Evolutionary conservation across 2,329 filamentous ascomycete genomes (phyloP).

Genomic region (Aureobasidium sp.): DNA sequence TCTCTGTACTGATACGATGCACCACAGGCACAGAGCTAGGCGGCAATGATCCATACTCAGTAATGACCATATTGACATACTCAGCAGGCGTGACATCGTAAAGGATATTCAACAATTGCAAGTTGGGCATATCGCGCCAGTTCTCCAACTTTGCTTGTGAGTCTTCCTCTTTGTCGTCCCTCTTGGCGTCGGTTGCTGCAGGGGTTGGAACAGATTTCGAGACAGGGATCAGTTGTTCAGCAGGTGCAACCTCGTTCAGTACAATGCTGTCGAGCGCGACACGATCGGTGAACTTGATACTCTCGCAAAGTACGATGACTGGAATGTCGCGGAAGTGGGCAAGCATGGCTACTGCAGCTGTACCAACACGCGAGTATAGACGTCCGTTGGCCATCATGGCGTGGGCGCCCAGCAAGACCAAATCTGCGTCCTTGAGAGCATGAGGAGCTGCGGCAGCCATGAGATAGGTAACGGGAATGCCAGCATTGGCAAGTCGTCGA

Average conservation of each 20-base stretch:
- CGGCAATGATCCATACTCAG: constrained; percentile 88
- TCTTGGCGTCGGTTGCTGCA: constrained; percentile 14
- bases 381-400: constrained; percentile 97
- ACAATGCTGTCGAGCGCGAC: constrained; percentile 94
- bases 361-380: constrained; percentile 89
- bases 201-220: background rate
- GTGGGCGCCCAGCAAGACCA: constrained; percentile 88
- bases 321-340: constrained; percentile 80
- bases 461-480: constrained; percentile 82
- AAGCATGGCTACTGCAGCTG: constrained; percentile 85
- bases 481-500: constrained; percentile 71
- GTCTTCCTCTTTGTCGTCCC: constrained; percentile 36
- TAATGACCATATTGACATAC: constrained; percentile 89
- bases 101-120: constrained; percentile 78
- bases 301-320: constrained; percentile 93
- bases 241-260: constrained; percentile 89
- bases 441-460: constrained; percentile 82
- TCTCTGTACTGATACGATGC: constrained; percentile 62
- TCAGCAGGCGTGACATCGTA: constrained; percentile 94
- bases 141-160: constrained; percentile 44
- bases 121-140: constrained; percentile 64
- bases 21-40: constrained; percentile 86
- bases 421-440: constrained; percentile 74
- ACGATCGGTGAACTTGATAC: constrained; percentile 92
- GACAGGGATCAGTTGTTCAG: constrained; percentile 65